Evolutionary conservation across 805 yeast species (phyloP), one percentile per base, ranked within the genome.

Genomic region (Nakazawaea wyomingensis): DNA sequence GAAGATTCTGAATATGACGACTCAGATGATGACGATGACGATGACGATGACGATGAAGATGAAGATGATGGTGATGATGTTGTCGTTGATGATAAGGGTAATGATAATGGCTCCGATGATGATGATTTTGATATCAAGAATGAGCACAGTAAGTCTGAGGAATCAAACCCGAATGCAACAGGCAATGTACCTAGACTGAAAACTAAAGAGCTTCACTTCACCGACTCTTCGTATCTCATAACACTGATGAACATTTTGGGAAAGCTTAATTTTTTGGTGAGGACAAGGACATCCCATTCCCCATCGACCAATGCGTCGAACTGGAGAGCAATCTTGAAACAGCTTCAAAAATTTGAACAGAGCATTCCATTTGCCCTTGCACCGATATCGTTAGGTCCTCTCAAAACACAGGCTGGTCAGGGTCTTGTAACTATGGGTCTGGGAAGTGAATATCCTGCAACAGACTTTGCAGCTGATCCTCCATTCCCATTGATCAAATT

Each of bases 401-500:
- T 41, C 34, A 47, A 38, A 34, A 41, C 38, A 11, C 39, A 29
- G 17, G 44, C 44, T 3, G 10, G 35, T 4, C 48, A 45, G 34
- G 45, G 43, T 8, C 17, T 39, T n/a, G 44, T 29, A 4, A 26
- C 38, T 4, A 30, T 37, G 37, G 44, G 41, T 4, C n/a, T 39
- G 3, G 9, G 27, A 3, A 24, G 26, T 4, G 38, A 35, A 8
- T 5, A 14, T 8, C 36, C 31, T 4, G 27, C 21, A 17, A 20
- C 13, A 5, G 45, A 39, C 11, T 34, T 34, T 30, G 35, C 45
- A 18, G 24, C 36, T 21, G 41, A 42, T 17, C 44, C 51, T 7
- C 49, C 48, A 8, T 49, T 49, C 37, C 43, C 48, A 17, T 27
- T 26, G 34, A 41, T 49, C 20, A 37, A 37, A n/a, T 49, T 48